These are phyloP conservation scores for Cokeromyces recurvatus DNA, from an alignment of 371 early-diverging fungal species.

Conservation along the genomic window DNA sequence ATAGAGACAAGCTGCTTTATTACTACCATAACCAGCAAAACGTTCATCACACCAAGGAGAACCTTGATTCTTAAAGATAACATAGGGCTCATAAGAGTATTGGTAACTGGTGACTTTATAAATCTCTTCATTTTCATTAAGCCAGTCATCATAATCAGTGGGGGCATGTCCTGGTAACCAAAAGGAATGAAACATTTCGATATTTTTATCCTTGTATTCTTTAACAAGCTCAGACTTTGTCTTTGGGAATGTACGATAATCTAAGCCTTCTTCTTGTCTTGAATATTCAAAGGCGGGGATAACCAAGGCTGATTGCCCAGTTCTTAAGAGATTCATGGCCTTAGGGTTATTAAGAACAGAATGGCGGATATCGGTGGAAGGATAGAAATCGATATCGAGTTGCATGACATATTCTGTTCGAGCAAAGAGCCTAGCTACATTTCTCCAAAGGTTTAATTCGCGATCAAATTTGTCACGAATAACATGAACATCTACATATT, in stretches of 20 bases:
- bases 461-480: constrained; percentile 54
- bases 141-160: constrained; percentile 53
- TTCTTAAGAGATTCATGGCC: constrained; percentile 30
- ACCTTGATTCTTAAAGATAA: constrained; percentile 47
- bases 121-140: constrained; percentile 19
- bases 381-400: constrained; percentile 60
- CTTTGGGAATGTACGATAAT: constrained; percentile 44
- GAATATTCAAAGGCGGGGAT: constrained; percentile 60
- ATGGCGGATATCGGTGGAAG: constrained; percentile 48
- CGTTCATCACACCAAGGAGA: constrained; percentile 63
- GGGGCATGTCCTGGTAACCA: constrained; percentile 56
- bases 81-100: constrained; percentile 59
- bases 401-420: constrained; percentile 56
- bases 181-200: constrained; percentile 53
- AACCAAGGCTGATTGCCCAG: constrained; percentile 45
- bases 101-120: constrained; percentile 54
- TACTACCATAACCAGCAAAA: constrained; percentile 62
- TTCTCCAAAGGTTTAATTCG: constrained; percentile 62
- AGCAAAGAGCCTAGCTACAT: constrained; percentile 57
- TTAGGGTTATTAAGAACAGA: constrained; percentile 32
- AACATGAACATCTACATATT: constrained; percentile 56
- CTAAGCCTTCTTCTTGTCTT: constrained; percentile 46
- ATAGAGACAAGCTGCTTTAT: constrained; percentile 64
- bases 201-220: constrained; percentile 26
- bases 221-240: constrained; percentile 36